Evolutionary conservation across 2,329 filamentous ascomycete genomes (phyloP).

Genomic region (Myriosclerotinia curreyana): DNA sequence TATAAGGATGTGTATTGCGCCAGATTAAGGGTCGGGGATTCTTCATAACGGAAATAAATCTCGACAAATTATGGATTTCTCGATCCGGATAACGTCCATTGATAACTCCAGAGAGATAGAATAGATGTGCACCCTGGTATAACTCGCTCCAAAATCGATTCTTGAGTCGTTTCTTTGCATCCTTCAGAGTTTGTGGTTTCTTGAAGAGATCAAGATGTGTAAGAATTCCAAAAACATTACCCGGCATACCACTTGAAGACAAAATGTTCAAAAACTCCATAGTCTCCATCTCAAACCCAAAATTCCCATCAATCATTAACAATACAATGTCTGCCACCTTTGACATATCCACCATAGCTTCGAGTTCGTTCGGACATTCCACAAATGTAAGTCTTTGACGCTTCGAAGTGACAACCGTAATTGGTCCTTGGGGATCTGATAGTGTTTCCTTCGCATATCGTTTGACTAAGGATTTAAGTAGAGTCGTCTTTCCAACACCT

Average conservation of each 20-base stretch:
- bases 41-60: constrained; percentile 98
- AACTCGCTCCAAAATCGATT: constrained; percentile 95
- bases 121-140: constrained; percentile 94
- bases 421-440: constrained; percentile 81
- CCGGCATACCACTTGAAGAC: constrained; percentile 93
- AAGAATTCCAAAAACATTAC: constrained; percentile 95
- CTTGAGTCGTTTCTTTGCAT: constrained; percentile 95
- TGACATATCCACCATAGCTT: constrained; percentile 93
- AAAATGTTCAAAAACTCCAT: constrained; percentile 98
- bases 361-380: constrained; percentile 95
- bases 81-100: constrained; percentile 96
- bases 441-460: constrained; percentile 96
- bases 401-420: constrained; percentile 96
- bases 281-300: constrained; percentile 99
- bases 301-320: constrained; percentile 98
- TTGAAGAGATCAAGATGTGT: constrained; percentile 95
- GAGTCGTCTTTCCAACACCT: constrained; percentile 91
- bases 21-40: constrained; percentile 94
- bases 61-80: constrained; percentile 90
- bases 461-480: constrained; percentile 90
- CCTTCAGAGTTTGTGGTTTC: constrained; percentile 86
- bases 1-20: constrained; percentile 94
- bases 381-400: constrained; percentile 91
- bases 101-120: constrained; percentile 93
- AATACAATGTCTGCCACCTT: constrained; percentile 97